phyloP scores from a whole-genome alignment of 805 yeast genomes.

The Saturnispora sanitii region DNA sequence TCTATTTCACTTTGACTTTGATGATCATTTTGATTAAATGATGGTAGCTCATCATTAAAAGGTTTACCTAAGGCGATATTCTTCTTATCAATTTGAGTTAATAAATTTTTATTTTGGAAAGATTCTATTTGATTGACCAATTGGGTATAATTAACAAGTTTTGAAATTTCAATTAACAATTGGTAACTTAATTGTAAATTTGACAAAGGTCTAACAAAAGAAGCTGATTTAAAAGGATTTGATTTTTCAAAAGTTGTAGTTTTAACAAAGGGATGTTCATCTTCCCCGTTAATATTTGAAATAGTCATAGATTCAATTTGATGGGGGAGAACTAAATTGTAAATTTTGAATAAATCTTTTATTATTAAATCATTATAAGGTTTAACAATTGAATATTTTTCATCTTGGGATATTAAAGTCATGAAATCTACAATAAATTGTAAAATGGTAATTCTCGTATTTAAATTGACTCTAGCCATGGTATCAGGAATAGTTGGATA shows the following conservation, averaged over 20 bases:
- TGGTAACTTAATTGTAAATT: slow-evolving; percentile 22
- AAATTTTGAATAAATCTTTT: slow-evolving; percentile 27
- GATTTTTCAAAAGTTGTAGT: not conserved
- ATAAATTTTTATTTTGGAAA: slow-evolving; percentile 24
- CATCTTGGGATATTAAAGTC: slow-evolving; percentile 8
- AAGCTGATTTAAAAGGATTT: slow-evolving; percentile 2
- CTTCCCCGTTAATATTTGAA: not conserved
- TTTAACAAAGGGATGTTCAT: not conserved
- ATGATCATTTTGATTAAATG: slow-evolving; percentile 7
- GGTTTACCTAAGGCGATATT: slow-evolving; percentile 23
- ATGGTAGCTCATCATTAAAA: slow-evolving; percentile 20
- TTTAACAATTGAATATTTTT: not conserved
- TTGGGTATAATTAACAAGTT: slow-evolving; percentile 14
- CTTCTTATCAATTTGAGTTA: slow-evolving; percentile 30
- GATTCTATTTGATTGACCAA: slow-evolving; percentile 17
- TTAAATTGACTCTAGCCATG: slow-evolving; percentile 43
- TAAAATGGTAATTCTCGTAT: slow-evolving; percentile 54
- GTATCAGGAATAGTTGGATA: slow-evolving; percentile 58
- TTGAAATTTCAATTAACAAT: slow-evolving; percentile 22
- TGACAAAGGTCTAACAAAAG: slow-evolving; percentile 19
- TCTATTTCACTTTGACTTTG: slow-evolving; percentile 9
- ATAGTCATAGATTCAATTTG: slow-evolving; percentile 7
- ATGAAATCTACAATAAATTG: slow-evolving; percentile 61
- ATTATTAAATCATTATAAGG: slow-evolving; percentile 16
- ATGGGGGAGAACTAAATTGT: slow-evolving; percentile 30